Conservation (phyloP, 345 rosid genomes). For the Arabidopsis thaliana region TAIR10.1 NC_003071.7:12880501-12881000, state of each 20-base stretch:
- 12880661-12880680: conserved; percentile 77
- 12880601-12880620: conserved; percentile 61
- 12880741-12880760: conserved; percentile 6
- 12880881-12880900: conserved; percentile 76
- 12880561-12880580: conserved; percentile 24
- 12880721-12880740: not conserved
- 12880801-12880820: conserved; percentile 82
- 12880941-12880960: conserved; percentile 35
- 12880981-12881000: not conserved
- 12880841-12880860: conserved; percentile 67
- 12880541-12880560: not conserved
- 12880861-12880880: conserved; percentile 63
- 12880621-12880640: conserved; percentile 87
- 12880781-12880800: conserved; percentile 75
- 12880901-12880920: conserved; percentile 87
- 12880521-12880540: conserved; percentile 54
- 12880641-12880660: conserved; percentile 71
- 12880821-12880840: conserved; percentile 79
- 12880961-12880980: not conserved
- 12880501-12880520: conserved; percentile 71
- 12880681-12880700: conserved; percentile 63
- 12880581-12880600: not conserved
- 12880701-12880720: conserved; percentile 35
- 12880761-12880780: conserved; percentile 63
- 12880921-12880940: conserved; percentile 76